Evolutionary conservation across 2,329 filamentous ascomycete genomes (phyloP), one percentile per base, ranked within the genome.

Genomic region (Emergomyces africanus): DNA sequence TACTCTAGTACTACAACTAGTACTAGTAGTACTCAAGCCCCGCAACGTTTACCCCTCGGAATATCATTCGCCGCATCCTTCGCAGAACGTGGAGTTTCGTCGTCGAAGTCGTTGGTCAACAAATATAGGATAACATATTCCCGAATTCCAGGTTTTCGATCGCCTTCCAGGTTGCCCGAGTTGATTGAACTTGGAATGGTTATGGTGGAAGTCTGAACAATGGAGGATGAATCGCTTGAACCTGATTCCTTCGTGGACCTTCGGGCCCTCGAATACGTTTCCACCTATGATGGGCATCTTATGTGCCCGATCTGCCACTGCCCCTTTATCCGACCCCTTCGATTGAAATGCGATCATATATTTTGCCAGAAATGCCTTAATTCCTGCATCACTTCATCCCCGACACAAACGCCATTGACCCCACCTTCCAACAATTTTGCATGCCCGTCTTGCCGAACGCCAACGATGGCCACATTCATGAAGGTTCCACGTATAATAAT

Each of bases 221-320:
- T 55, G 53, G 53, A 44, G 23, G 35, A 25, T 39, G 39, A 55
- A 2, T 15, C n/a, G 8, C 18, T 56, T 37, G 20, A 48, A 41
- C 30, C 28, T 9, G 53, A 61, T 50, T 58, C 57, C 3, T 59
- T 66, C 8, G 71, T 83, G 62, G 83, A 86, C 66, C 69, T 85
- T 54, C 77, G 81, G 58, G 68, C 75, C 42, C 77, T 86, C 64
- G 83, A 85, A 60, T 82, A 83, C 71, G 76, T 82, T 60, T 72
- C 75, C 56, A 68, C 71, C 33, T 80, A 80, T 66, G 82, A 85
- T 67, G 76, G 76, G 61, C 83, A 85, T 66, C 75, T 86, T 56
- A 79, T 83, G 73, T 86, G 83, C 66, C 78, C 82, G 18, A 85
- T 86, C 63, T 86, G 83, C 69, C 81, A 83, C 66, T 81, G 80